phyloP scores from a whole-genome alignment of 345 rosid species.

The Bruguiera parviflora region DNA sequence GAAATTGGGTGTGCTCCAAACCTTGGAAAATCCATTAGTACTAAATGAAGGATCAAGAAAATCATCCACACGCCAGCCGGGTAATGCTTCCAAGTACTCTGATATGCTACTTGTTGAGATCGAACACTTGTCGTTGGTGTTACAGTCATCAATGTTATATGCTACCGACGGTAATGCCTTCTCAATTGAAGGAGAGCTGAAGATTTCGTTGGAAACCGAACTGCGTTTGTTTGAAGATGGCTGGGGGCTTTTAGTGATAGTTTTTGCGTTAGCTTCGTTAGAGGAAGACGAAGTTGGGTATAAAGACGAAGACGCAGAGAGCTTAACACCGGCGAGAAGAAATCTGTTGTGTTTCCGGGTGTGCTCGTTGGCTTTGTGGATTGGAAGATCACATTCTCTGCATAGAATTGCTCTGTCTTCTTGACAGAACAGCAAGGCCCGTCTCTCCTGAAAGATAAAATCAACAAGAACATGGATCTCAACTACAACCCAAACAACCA shows the following conservation, averaged over 20 bases:
- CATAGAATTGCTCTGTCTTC: constrained; percentile 87
- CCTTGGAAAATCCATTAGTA: constrained; percentile 35
- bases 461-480: not conserved
- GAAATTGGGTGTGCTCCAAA: constrained; percentile 20
- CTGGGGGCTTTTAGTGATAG: constrained; percentile 12
- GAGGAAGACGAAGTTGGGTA: constrained; percentile 37
- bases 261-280: not conserved
- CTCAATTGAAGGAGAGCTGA: constrained; percentile 32
- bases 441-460: constrained; percentile 42
- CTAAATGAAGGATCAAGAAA: constrained; percentile 56
- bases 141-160: constrained; percentile 19
- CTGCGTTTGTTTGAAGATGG: constrained; percentile 22
- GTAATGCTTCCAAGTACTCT: constrained; percentile 67
- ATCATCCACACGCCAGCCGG: constrained; percentile 82
- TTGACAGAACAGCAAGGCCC: constrained; percentile 70
- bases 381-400: constrained; percentile 71
- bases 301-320: constrained; percentile 41
- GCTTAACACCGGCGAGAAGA: constrained; percentile 73
- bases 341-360: constrained; percentile 73
- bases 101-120: constrained; percentile 56
- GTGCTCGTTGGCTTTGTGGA: constrained; percentile 62
- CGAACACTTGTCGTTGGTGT: constrained; percentile 31
- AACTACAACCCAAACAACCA: not conserved
- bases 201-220: constrained; percentile 29
- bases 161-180: constrained; percentile 6